Percentiles rank a stretch among this genome's conserved stretches.
Conservation (phyloP, 345 rosid genomes). For the Gynandropsis gynandra region DNA sequence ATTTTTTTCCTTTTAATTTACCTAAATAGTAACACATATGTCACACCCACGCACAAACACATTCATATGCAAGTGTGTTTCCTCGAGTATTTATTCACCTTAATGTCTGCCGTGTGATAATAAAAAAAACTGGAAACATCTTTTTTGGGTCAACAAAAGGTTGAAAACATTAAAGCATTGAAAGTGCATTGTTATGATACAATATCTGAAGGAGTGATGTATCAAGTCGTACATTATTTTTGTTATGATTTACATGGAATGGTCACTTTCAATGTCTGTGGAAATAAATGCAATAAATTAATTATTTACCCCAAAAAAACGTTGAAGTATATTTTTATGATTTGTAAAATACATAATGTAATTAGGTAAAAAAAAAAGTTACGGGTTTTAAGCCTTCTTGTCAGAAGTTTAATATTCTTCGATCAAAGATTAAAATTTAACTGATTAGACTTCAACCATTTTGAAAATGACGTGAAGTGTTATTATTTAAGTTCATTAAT, state of each 20-base stretch:
- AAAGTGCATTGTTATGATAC: not conserved
- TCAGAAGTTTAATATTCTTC: constrained; percentile 11
- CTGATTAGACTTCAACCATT: constrained; percentile 10
- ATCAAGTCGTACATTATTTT: constrained; percentile 20
- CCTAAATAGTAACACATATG: constrained; percentile 1
- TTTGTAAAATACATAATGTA: not conserved
- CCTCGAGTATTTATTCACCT: constrained; percentile 10
- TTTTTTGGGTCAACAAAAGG: not conserved
- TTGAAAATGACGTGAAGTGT: constrained; percentile 24
- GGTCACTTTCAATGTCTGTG: constrained; percentile 24
- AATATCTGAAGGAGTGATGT: constrained; percentile 15
- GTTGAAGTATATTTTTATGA: not conserved
- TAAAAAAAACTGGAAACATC: not conserved
- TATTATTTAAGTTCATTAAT: constrained; percentile 21
- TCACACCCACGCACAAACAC: constrained; percentile 16
- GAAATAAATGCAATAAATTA: not conserved
- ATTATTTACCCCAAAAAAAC: constrained; percentile 5
- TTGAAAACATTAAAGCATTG: too few relatives aligned
- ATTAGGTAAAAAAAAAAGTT: not conserved
- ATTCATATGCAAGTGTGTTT: constrained; percentile 12
- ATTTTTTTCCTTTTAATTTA: too few relatives aligned
- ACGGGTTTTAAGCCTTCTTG: too few relatives aligned
- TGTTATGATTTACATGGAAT: constrained; percentile 19
- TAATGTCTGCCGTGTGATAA: constrained; percentile 1
- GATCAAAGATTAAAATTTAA: constrained; percentile 26